These are phyloP conservation scores for Metschnikowia bowlesiae DNA, from an alignment of 805 yeast species.

Conservation along the genomic window DNA sequence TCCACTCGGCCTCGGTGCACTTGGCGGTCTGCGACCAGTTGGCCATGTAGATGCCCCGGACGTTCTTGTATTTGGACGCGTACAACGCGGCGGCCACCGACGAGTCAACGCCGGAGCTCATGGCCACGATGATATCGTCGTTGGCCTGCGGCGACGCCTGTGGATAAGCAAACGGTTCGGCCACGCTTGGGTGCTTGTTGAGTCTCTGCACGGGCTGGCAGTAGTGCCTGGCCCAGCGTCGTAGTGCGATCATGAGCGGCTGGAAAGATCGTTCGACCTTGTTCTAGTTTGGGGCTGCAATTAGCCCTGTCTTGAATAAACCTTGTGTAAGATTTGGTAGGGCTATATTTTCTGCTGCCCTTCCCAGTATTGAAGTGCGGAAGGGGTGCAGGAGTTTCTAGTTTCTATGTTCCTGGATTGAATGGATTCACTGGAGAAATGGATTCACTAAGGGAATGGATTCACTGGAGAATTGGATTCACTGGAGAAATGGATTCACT, in stretches of 20 bases:
- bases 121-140: constrained; percentile 75
- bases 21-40: constrained; percentile 73
- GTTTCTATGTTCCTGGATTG: too few relatives aligned
- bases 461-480: too few relatives aligned
- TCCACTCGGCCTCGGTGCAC: constrained; percentile 88
- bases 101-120: constrained; percentile 97
- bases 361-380: too few relatives aligned
- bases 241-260: neutral
- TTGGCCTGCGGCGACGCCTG: constrained; percentile 45
- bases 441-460: too few relatives aligned
- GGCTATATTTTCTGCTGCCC: too few relatives aligned
- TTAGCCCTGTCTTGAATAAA: too few relatives aligned
- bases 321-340: too few relatives aligned
- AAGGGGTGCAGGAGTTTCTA: too few relatives aligned
- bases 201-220: constrained; percentile 4
- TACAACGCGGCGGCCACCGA: constrained; percentile 77
- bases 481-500: too few relatives aligned
- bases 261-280: too few relatives aligned
- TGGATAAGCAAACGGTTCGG: constrained; percentile 18
- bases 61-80: constrained; percentile 52
- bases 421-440: too few relatives aligned
- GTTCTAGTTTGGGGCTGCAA: too few relatives aligned
- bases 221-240: neutral
- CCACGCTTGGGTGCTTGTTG: constrained; percentile 8
- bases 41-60: constrained; percentile 85